Base-by-base conservation (phyloP, 2,329 filamentous ascomycete genomes). In the Cladophialophora yegresii region DNA sequence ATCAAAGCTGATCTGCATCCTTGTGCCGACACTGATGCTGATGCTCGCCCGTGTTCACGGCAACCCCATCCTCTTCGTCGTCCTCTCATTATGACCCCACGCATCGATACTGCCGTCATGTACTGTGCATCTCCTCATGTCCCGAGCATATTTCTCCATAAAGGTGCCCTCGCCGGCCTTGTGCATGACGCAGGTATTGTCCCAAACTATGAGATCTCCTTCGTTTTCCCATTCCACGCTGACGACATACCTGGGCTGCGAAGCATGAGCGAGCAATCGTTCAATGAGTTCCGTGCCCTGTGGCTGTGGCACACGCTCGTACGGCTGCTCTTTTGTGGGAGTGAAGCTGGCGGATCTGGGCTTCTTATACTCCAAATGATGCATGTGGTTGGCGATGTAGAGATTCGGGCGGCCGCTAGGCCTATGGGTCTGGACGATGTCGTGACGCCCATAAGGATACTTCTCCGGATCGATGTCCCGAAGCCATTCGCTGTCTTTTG, bases 131-230 rank as follows among this genome's bases (percentile, higher is more conserved):
- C 85, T 75, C 54, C 85, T 74, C 79, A 87, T 78, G 72, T 87
- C 84, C 45, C 83, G 75, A 64, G 72, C 75, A 70, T 78, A 82
- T 69, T 77, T 80, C 0, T 81, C 80, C 65, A 79, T 78, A 64
- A 83, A 85, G 0, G 72, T 71, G 0, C 84, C 84, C 0, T 76
- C 75, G 1, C 77, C 79, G 0, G 83, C 82, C 5, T 83, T 74
- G 72, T 87, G 84, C 77, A 87, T 78, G 16, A 83, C 81, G 55
- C 78, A 80, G 0, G 82, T 82, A 71, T 87, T 87, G 69, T 87
- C 85, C 85, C 85, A 87, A 20, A 84, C 77, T 16, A 87, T 72
- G 62, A 87, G 54, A 70, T 87, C 85, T 0, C 82, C 79, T 0
- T 74, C 70, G 7, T 79, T 71, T 30, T 80, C 67, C 84, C 84